Evolutionary conservation across 345 rosid genomes (phyloP).

Genomic region (Capsella bursapastoris): DNA sequence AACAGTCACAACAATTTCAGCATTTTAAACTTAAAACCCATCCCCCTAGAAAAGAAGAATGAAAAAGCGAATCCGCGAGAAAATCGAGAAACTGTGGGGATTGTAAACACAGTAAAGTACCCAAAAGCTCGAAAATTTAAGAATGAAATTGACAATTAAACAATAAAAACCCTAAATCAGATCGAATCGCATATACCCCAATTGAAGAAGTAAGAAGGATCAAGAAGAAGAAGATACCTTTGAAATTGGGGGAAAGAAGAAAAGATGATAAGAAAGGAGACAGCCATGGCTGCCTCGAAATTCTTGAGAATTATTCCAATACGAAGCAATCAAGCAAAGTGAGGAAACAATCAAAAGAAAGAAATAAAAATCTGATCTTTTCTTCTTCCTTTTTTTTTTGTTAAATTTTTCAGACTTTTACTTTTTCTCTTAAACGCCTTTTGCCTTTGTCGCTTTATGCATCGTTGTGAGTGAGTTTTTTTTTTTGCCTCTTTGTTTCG

Average conservation of each 20-base stretch:
- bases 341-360: conserved; percentile 12
- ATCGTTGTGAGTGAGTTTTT: conserved; percentile 33
- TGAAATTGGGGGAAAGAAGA: conserved; percentile 35
- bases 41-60: not conserved
- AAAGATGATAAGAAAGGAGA: conserved; percentile 17
- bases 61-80: not conserved
- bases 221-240: conserved; percentile 35
- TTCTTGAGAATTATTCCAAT: conserved; percentile 42
- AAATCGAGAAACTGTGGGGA: conserved; percentile 33
- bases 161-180: conserved; percentile 21
- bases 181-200: conserved; percentile 21
- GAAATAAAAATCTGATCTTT: conserved; percentile 34
- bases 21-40: conserved; percentile 10
- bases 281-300: conserved; percentile 45
- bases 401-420: conserved; percentile 16
- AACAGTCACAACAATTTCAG: conserved; percentile 20
- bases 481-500: conserved; percentile 40
- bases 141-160: conserved; percentile 5
- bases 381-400: conserved; percentile 7
- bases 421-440: conserved; percentile 35
- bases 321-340: conserved; percentile 38
- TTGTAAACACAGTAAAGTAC: conserved; percentile 27
- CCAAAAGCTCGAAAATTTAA: conserved; percentile 25
- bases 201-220: conserved; percentile 37
- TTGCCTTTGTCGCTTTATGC: conserved; percentile 45